Percentiles rank a stretch among this genome's conserved stretches.
Evolutionary conservation across 2,329 filamentous ascomycete species (phyloP).

Genomic region (Neocatenulostroma microsporum): DNA sequence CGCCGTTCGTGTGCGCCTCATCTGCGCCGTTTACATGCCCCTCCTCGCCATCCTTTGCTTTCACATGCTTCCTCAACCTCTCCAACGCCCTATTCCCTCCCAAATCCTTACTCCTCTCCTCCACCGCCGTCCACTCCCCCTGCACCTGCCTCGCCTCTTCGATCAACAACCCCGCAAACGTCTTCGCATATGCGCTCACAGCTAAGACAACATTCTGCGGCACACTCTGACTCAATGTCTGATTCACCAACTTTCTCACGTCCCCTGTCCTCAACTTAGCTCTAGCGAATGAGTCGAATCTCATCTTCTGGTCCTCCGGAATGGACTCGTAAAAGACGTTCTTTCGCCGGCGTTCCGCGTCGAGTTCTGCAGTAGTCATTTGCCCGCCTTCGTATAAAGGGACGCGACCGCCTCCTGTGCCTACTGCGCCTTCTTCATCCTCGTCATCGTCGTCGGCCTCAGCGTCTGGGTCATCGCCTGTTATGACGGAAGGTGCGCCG

Average conservation of each 20-base stretch:
- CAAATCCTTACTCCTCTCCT: conserved; percentile 45
- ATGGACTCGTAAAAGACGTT: conserved; percentile 36
- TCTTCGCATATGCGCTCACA: conserved; percentile 68
- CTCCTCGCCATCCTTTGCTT: conserved; percentile 21
- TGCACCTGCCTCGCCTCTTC: conserved; percentile 64
- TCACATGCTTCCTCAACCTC: conserved; percentile 13
- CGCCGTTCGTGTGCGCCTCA: conserved; percentile 17
- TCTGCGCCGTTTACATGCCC: no score
- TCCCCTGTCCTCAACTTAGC: conserved; percentile 61
- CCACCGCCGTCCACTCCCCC: conserved; percentile 58
- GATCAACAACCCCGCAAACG: conserved; percentile 69
- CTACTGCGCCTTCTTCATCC: conserved; percentile 52
- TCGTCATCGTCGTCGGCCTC: conserved; percentile 42
- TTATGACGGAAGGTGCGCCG: conserved; percentile 25
- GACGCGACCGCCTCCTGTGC: conserved; percentile 42
- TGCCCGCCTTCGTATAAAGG: conserved; percentile 18
- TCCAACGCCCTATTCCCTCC: conserved; percentile 37
- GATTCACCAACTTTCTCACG: conserved; percentile 69
- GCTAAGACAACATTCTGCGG: conserved; percentile 64
- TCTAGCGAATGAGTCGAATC: conserved; percentile 64
- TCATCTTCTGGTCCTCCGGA: conserved; percentile 57
- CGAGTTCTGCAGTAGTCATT: conserved; percentile 14
- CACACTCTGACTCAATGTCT: conserved; percentile 71
- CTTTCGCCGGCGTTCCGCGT: conserved; percentile 17
- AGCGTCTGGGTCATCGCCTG: conserved; percentile 30